Base-by-base conservation (phyloP, 2,329 filamentous ascomycete species). In the Xylogone sp. region DNA sequence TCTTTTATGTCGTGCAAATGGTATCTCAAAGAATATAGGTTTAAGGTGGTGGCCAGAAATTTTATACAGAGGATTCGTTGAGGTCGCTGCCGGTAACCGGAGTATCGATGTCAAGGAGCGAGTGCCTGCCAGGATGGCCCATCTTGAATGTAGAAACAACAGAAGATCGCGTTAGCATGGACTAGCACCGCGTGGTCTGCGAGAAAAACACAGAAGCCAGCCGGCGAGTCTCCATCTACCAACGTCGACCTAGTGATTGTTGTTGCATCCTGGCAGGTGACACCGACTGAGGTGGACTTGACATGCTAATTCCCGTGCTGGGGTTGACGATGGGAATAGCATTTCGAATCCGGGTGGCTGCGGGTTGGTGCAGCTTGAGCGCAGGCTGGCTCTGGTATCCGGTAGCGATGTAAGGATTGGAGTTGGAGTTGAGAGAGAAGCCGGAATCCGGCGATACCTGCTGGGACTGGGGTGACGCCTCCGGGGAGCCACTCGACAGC, bases 241-340 rank as follows among this genome's bases (percentile, higher is more conserved):
- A 67, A 47, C 62, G 59, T 47, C 64, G 64, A 54, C 57, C 56
- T 18, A 63, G 48, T 43, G 49, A 21, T 48, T 62, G 55, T 42
- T 58, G 56, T 65, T 81, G 79, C 75, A 85, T 78, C 67, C 81
- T 76, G 66, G 75, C 75, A 56, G 83, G 83, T 43, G 82, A 85
- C 43, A 84, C 79, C 54, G 82, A 85, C 42, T 86, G 86, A 21
- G 93, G 90, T 60, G 93, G 93, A 75, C 90, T 96, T 51, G 90
- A 86, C 77, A 97, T 87, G 65, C 84, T 82, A 69, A 91, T 84
- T 66, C 94, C 91, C 52, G 93, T 97, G 61, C 83, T 88, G 50
- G 94, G 94, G 78, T 99, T 96, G 72, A 97, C 90, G 69, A 99
- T 99, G 53, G 93, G 93, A 61, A 97, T 97, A 65, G 94, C 90